Evolutionary conservation across 1,284 basidiomycete species (phyloP), one percentile per base, ranked within the genome.

Genomic region (Leucoagaricus sp.): DNA sequence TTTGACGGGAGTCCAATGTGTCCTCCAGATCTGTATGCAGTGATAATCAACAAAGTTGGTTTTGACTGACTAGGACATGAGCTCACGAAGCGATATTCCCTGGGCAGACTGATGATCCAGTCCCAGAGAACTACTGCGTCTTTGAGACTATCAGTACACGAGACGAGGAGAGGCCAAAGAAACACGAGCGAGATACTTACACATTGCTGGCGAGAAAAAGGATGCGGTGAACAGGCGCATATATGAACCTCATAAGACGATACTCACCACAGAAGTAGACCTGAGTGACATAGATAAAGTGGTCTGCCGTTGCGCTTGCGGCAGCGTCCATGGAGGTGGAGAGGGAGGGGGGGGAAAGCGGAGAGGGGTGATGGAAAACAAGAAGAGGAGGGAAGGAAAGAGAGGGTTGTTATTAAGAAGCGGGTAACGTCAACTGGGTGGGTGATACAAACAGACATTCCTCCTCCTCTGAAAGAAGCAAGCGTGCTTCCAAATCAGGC

Each of bases 81-180:
- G 75, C 78, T 66, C 69, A 89, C 88, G 69, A 87, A 90, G 65
- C 80, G 80, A 74, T 82, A 89, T 72, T 91, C 89, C 71, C 87
- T 78, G 29, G 83, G 82, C 52, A 91, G 69, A 67, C 85, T 86
- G 64, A 87, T 83, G 65, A 88, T 75, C 89, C 89, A 91, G 75
- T 91, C 89, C 89, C 89, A 91, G 49, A 90, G 70, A 60, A 89
- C 84, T 42, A 91, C 83, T 55, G 89, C 85, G 69, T 91, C 89
- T 91, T 61, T 38, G 52, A 65, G 49, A 47, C 60, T 58, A 12
- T 57, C 17, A 41, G 47, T 15, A 29, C 17, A 23, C n/a, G 28
- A 12, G 63, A 63, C 64, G 59, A 60, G 63, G 67, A 56, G 63
- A 57, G 41, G 62, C 67, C 59, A 67, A 61, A 60, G 59, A 31